Evolutionary conservation across 2,329 filamentous ascomycete species (phyloP), one percentile per base, ranked within the genome.

Genomic region (Coniochaeta sp.): DNA sequence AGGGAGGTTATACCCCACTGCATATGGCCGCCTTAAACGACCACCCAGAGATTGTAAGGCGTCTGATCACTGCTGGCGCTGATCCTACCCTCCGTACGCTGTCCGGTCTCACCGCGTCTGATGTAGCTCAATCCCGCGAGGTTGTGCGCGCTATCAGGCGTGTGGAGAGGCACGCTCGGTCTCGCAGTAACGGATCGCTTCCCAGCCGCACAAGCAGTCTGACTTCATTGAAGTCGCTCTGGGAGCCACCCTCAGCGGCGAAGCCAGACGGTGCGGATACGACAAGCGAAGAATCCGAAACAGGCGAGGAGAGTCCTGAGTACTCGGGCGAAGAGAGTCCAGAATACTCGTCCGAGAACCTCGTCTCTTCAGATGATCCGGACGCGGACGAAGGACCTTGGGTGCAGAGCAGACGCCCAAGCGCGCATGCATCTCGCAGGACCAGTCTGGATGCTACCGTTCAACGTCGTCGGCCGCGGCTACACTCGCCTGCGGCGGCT

Each of bases 21-120:
- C 89, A 95, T 66, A 80, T 92, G 63, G 89, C 90, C 18, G 84
- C 87, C 24, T 78, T 95, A 62, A 85, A 87, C 65, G 82, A 85
- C 55, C 85, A 91, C 61, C 72, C 81, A 10, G 84, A 90, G 63
- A 89, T 94, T 58, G 85, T 92, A 13, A 79, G 86, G 54, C 81
- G 86, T 13, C 76, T 95, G 53, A 83, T 91, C 58, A 74, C 87
- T 22, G 79, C 82, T 35, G 87, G 88, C 33, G 88, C 87, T 2
- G 85, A 91, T 67, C 81, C 86, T 28, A 83, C 78, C 42, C 74
- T 87, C 54, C 78, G 83, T 58, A 91, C 83, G 61, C 68, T 87
- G 46, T 83, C 83, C 49, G 86, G 86, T 20, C 83, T 87, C 56
- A 85, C 83, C 3, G 78, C 88, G 14, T 78, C 84, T 3, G 88